A percentile compares a stretch with the other conserved stretches of the same genome.
Evolutionary conservation across 192 early-diverging fungal genomes (phyloP).

Genomic region (Ambispora gerdemannii): DNA sequence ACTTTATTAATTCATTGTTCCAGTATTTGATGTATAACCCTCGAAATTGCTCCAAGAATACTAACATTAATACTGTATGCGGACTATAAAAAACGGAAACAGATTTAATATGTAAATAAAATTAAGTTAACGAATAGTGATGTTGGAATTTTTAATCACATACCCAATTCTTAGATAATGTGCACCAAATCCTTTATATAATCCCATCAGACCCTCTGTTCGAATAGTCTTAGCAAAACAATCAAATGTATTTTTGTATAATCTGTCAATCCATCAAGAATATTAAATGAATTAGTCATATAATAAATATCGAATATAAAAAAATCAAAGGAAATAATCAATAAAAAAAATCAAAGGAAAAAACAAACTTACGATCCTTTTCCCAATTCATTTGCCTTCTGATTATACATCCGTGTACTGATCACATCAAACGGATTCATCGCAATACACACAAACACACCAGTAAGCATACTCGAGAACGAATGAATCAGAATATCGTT

Average conservation of each 20-base stretch:
- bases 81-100: conserved; percentile 49
- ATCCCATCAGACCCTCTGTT: conserved; percentile 75
- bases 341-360: background rate
- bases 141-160: conserved; percentile 27
- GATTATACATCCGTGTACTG: conserved; percentile 93
- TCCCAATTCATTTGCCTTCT: conserved; percentile 36
- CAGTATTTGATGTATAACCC: conserved; percentile 30
- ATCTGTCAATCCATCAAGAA: conserved; percentile 13
- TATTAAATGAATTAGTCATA: no score
- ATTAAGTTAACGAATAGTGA: conserved; percentile 7
- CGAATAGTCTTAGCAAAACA: conserved; percentile 82
- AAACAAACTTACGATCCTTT: conserved; percentile 21
- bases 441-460: conserved; percentile 79
- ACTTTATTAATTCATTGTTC: no score
- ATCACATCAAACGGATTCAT: conserved; percentile 99
- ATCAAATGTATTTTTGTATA: conserved; percentile 81
- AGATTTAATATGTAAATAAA: background rate
- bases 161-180: conserved; percentile 90
- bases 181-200: conserved; percentile 91
- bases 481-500: conserved; percentile 69
- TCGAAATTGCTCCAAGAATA: conserved; percentile 75
- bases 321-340: background rate
- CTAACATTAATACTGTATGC: conserved; percentile 89
- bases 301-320: background rate
- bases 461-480: conserved; percentile 71